Conservation (phyloP, 2,329 filamentous ascomycete species). For the Botryotinia calthae region DNA sequence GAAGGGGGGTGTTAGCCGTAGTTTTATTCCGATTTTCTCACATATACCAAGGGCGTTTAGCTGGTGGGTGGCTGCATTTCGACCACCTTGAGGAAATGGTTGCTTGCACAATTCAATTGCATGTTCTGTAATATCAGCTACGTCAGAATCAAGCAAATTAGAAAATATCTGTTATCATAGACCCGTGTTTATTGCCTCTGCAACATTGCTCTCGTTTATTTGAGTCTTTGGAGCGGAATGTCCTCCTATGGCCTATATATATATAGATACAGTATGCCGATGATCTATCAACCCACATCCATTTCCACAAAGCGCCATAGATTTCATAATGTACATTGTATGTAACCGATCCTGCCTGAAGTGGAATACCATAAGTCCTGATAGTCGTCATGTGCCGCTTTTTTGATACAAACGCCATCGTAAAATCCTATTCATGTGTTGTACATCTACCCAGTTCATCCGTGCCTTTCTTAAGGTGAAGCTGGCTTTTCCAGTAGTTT, state of each 20-base stretch:
- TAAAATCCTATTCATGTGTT: conserved; percentile 19
- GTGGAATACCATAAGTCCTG: conserved; percentile 11
- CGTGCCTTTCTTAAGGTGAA: conserved; percentile 26
- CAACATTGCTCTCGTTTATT: not conserved
- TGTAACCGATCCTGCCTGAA: conserved; percentile 6
- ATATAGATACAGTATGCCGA: not conserved
- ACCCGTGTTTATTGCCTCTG: not conserved
- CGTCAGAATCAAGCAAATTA: not conserved
- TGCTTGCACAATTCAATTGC: not conserved
- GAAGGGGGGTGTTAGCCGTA: not conserved
- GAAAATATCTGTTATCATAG: not conserved
- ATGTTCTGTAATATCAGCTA: not conserved
- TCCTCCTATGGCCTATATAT: not conserved
- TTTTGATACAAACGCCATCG: conserved; percentile 29
- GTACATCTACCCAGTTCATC: conserved; percentile 1
- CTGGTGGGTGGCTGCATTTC: conserved; percentile 11
- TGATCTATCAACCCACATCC: conserved; percentile 11
- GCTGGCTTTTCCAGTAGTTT: conserved; percentile 36
- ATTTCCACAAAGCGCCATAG: conserved; percentile 10
- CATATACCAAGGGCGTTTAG: conserved; percentile 17
- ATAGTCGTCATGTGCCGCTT: conserved; percentile 6
- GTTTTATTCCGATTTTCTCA: conserved; percentile 13
- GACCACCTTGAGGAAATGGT: not conserved
- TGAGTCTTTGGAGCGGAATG: conserved; percentile 17
- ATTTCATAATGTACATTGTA: conserved; percentile 18